These are phyloP conservation scores for Bryum argenteum DNA, from an alignment of 225 moss, liverwort and hornwort genomes.

Conservation along the genomic window DNA sequence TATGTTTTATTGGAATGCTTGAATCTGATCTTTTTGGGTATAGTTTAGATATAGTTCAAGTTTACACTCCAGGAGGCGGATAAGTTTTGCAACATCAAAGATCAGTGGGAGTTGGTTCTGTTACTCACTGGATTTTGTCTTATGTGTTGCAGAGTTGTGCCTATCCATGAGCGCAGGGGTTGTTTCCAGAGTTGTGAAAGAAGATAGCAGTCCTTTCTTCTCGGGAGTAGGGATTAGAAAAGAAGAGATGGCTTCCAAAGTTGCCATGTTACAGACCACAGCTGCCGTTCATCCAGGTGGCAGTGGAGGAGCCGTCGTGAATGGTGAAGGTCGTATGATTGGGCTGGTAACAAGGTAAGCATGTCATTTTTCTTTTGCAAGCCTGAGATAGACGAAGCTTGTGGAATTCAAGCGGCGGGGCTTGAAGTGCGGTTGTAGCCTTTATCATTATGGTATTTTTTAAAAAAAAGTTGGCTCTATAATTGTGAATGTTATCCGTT, in stretches of 20 bases:
- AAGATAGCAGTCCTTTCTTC: constrained; percentile 58
- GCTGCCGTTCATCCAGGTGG: constrained; percentile 98
- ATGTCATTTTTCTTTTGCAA: constrained; percentile 1
- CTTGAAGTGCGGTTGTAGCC: neutral
- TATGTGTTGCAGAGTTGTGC: constrained; percentile 72
- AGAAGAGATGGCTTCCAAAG: constrained; percentile 48
- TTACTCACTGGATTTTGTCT: constrained; percentile 13
- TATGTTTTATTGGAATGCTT: neutral
- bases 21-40: neutral
- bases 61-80: neutral
- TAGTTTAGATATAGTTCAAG: neutral
- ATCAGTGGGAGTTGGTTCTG: constrained; percentile 6
- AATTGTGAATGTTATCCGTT: neutral
- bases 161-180: constrained; percentile 96
- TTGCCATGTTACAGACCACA: constrained; percentile 97
- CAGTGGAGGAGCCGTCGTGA: constrained; percentile 98
- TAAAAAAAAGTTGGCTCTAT: constrained; percentile 8
- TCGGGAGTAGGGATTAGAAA: constrained; percentile 36
- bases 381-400: neutral
- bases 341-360: constrained; percentile 90
- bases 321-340: constrained; percentile 89
- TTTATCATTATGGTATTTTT: neutral
- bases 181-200: constrained; percentile 92
- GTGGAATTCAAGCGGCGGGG: neutral
- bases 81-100: neutral